Percentiles rank a stretch among this genome's conserved stretches.
Evolutionary conservation across 306 rosid genomes (phyloP).

Genomic region (Acmispon strigosus): DNA sequence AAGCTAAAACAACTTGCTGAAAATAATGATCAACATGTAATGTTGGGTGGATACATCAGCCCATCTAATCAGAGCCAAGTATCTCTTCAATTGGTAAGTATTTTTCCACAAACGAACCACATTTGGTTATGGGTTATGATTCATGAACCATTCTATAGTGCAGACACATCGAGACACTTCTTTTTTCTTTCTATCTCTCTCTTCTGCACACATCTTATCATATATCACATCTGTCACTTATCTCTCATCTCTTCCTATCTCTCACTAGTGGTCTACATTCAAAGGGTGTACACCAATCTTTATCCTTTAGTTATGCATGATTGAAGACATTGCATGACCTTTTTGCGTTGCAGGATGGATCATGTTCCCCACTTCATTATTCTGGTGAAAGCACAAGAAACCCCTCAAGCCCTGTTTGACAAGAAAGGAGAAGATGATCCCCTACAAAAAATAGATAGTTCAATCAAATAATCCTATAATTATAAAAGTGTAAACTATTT

Average conservation of each 20-base stretch:
- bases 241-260: no score
- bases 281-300: no score
- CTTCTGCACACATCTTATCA: no score
- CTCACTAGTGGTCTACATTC: no score
- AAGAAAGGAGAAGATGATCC: background rate
- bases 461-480: background rate
- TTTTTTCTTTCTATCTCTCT: no score
- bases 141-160: no score
- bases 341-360: slow-evolving; percentile 25
- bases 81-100: slow-evolving; percentile 30
- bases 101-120: background rate
- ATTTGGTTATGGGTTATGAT: no score
- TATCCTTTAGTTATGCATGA: no score
- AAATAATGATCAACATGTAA: background rate
- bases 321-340: background rate
- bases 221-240: no score
- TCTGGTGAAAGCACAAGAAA: slow-evolving; percentile 17
- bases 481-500: slow-evolving; percentile 1
- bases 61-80: slow-evolving; percentile 29
- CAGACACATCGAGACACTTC: no score
- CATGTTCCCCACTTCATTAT: slow-evolving; percentile 7
- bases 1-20: slow-evolving; percentile 29
- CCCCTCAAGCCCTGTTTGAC: slow-evolving; percentile 6
- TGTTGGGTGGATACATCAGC: background rate
- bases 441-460: background rate